Conservation (phyloP, 805 yeast species). For the Cyberlindnera suaveolens region DNA sequence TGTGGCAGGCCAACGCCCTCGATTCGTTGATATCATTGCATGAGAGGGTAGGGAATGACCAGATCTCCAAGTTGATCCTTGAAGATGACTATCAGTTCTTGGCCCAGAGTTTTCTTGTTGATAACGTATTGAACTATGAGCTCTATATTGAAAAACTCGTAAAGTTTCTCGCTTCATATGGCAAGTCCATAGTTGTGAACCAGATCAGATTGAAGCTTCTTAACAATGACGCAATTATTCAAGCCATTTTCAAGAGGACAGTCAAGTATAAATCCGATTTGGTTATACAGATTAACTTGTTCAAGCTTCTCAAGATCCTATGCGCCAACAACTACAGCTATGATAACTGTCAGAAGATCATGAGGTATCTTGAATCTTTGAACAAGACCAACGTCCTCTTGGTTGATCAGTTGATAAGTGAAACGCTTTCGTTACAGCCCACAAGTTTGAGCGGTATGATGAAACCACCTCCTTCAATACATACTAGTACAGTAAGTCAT, state of each 20-base stretch:
- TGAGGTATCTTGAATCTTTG: constrained; percentile 2
- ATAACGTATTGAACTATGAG: constrained; percentile 37
- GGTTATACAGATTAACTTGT: constrained; percentile 15
- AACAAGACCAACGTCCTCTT: constrained; percentile 11
- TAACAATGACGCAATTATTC: constrained; percentile 9
- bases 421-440: constrained; percentile 10
- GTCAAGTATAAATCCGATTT: constrained; percentile 7
- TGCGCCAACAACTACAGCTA: constrained; percentile 7
- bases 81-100: constrained; percentile 28
- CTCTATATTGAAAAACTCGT: constrained; percentile 35
- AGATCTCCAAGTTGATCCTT: constrained; percentile 23
- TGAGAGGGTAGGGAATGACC: constrained; percentile 30
- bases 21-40: constrained; percentile 41
- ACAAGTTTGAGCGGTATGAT: constrained; percentile 27
- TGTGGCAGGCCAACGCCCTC: constrained; percentile 47
- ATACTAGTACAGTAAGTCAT: neutral
- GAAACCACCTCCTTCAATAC: constrained; percentile 24
- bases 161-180: constrained; percentile 22
- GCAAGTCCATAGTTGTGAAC: constrained; percentile 14
- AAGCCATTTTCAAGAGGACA: constrained; percentile 10
- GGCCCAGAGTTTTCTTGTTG: constrained; percentile 33
- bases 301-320: constrained; percentile 18
- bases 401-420: constrained; percentile 19
- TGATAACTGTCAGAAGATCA: constrained; percentile 10
- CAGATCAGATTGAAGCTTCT: constrained; percentile 18